Evolutionary conservation across 2,329 filamentous ascomycete species (phyloP).

Genomic region (Phyllosticta paracitricarpa): DNA sequence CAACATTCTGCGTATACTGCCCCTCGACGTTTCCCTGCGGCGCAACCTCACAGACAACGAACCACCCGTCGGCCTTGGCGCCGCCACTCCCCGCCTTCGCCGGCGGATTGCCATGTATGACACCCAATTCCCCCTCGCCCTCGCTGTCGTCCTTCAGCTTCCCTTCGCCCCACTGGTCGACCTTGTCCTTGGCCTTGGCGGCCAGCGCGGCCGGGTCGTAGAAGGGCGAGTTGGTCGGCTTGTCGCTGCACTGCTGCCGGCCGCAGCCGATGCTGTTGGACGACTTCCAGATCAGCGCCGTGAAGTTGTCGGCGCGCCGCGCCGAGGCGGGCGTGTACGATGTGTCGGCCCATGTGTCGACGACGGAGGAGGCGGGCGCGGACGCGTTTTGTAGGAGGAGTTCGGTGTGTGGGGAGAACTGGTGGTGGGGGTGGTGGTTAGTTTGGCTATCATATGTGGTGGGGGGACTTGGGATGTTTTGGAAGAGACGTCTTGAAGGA

Average conservation of each 20-base stretch:
- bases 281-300: not conserved
- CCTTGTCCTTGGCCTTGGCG: not conserved
- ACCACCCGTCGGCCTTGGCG: constrained; percentile 1
- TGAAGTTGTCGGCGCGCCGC: not conserved
- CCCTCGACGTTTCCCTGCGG: constrained; percentile 29
- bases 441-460: not conserved
- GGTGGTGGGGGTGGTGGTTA: not conserved
- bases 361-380: not conserved
- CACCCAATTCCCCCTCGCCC: not conserved
- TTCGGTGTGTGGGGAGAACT: not conserved
- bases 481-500: not conserved
- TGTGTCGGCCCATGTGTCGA: not conserved
- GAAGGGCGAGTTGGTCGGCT: not conserved
- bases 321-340: not conserved
- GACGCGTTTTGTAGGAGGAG: not conserved
- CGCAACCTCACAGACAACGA: constrained; percentile 28
- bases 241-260: not conserved
- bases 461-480: not conserved
- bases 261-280: not conserved
- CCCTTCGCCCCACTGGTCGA: not conserved
- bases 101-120: not conserved
- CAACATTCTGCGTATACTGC: constrained; percentile 25
- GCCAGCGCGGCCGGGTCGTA: not conserved
- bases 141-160: not conserved
- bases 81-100: not conserved